These are phyloP conservation scores for Bruguiera parviflora DNA, from an alignment of 345 rosid species.

Conservation along the genomic window DNA sequence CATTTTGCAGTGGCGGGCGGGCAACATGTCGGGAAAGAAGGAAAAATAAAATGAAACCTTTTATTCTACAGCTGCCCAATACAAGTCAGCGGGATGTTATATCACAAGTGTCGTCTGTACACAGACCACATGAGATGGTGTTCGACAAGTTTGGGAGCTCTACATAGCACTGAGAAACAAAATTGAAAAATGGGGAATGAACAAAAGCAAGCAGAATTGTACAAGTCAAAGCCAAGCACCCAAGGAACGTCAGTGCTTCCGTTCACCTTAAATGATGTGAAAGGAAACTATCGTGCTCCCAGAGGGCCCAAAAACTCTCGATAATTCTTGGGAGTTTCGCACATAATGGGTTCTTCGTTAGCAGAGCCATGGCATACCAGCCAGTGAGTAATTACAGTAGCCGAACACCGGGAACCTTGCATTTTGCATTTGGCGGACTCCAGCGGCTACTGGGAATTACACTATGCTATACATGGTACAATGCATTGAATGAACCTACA, in stretches of 20 bases:
- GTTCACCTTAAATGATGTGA: neutral
- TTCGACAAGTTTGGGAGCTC: neutral
- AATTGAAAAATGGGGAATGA: constrained; percentile 2
- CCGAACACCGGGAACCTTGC: constrained; percentile 15
- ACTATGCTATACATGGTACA: constrained; percentile 17
- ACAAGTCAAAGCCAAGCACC: neutral
- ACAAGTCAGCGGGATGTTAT: constrained; percentile 3
- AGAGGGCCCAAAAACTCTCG: neutral
- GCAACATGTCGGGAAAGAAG: neutral
- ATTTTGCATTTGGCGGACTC: constrained; percentile 12
- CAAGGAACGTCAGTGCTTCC: neutral
- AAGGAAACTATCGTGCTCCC: neutral
- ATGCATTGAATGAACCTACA: constrained; percentile 2
- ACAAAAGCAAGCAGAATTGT: constrained; percentile 19
- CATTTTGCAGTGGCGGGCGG: constrained; percentile 34
- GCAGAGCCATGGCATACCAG: constrained; percentile 9
- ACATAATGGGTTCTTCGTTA: neutral
- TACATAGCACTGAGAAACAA: constrained; percentile 1
- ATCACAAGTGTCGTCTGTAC: constrained; percentile 10
- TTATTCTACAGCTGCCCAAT: constrained; percentile 7
- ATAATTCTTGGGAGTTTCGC: neutral
- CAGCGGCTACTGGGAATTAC: constrained; percentile 18
- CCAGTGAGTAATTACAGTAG: constrained; percentile 16
- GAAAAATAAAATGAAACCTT: neutral
- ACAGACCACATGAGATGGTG: neutral